phyloP scores from a whole-genome alignment of 1,284 basidiomycete genomes.

The Cryptococcus sp. region DNA sequence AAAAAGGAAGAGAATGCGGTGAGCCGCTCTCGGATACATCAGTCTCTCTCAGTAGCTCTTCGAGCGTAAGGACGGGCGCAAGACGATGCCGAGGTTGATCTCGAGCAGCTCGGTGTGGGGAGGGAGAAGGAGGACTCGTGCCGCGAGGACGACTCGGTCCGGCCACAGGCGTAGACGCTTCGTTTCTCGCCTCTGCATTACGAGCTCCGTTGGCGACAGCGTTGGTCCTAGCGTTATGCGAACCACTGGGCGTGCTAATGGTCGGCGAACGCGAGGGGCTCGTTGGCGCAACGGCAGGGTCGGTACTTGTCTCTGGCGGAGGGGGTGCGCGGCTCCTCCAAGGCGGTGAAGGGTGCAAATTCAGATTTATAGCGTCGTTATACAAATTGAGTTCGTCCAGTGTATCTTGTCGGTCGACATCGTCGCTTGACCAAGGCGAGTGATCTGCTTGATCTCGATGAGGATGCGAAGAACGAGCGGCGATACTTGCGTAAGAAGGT shows the following conservation, averaged over 20 bases:
- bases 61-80: constrained; percentile 14
- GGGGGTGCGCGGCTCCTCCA: constrained; percentile 8
- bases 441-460: neutral
- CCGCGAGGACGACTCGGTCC: constrained; percentile 1
- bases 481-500: constrained; percentile 19
- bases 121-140: constrained; percentile 14
- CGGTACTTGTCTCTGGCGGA: neutral
- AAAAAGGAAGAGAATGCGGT: neutral
- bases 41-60: constrained; percentile 9
- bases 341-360: constrained; percentile 17
- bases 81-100: constrained; percentile 2
- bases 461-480: constrained; percentile 12
- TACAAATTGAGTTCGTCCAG: constrained; percentile 22
- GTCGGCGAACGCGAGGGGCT: neutral
- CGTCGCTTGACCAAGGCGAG: constrained; percentile 14
- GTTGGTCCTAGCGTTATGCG: neutral
- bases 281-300: neutral
- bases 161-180: constrained; percentile 1
- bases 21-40: neutral
- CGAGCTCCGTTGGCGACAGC: constrained; percentile 8
- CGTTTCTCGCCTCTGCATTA: constrained; percentile 5
- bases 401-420: constrained; percentile 19
- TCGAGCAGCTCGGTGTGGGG: constrained; percentile 9
- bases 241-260: constrained; percentile 5
- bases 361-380: constrained; percentile 11